Evolutionary conservation across 768 basidiomycete genomes (phyloP), one percentile per base, ranked within the genome.

Genomic region (Suillus tomentosus): DNA sequence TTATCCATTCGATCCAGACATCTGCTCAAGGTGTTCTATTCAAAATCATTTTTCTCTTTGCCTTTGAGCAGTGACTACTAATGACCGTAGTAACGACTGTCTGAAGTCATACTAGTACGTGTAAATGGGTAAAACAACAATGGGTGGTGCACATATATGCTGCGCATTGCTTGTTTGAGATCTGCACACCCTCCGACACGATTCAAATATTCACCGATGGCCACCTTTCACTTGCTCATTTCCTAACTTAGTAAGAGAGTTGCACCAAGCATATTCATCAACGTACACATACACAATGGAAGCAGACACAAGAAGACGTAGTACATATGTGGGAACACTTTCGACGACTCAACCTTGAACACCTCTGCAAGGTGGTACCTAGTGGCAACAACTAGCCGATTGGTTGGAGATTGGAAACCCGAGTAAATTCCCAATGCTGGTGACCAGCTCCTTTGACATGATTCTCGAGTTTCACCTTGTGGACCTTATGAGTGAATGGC

Each of bases 381-480:
- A 17, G 40, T 37, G 36, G 36, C 36, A 10, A 37, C 36, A 37
- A 37, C 36, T 37, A 37, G 22, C 22, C 11, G n/a, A 48, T 48
- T 6, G 47, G 47, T 22, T 48, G 47, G 11, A 48, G 47, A 22
- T 48, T 11, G 22, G 47, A 48, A 48, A 48, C 22, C 47, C n/a
- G 22, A 22, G 22, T 48, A 5, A 43, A 43, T 17, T 43, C 3
- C 45, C 45, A 47, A 3, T 10, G n/a, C 45, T 47, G 45, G 10
- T 5, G 4, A 3, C 1, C 0, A 5, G 3, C 1, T 5, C n/a
- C 45, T 5, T 47, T 9, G 0, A n/a, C 10, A 4, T 11, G 19
- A 5, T 11, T 3, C 1, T 45, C 45, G 3, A 47, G 9, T 47
- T 10, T 8, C 45, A 47, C 45, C 45, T 47, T n/a, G 19, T 47